Base-by-base conservation (phyloP, 2,329 filamentous ascomycete species). In the Colletotrichum musae region DNA sequence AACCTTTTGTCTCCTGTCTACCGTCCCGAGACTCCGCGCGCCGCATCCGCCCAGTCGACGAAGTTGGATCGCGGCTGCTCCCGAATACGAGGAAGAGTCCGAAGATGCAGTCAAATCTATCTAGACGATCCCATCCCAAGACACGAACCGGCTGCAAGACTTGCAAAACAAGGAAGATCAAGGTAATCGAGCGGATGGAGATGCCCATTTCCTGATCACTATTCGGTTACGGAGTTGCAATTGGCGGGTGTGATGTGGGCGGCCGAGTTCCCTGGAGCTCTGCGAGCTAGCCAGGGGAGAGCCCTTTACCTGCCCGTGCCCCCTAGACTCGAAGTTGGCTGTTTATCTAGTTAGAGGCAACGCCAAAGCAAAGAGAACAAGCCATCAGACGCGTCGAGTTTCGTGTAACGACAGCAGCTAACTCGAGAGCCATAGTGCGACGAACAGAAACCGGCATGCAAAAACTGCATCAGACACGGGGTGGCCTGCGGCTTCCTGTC, bases 141-240 rank as follows among this genome's bases (percentile, higher is more conserved):
- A 80, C 79, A 43, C 75, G 80, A 56, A 82, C 79, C 1, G 81
- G 80, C 2, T 83, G 81, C 67, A 68, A 75, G 32, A 79, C 75
- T 1, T 83, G 81, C 68, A 83, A 83, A 66, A 63, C 73, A 9
- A 76, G 81, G 39, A 83, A 83, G 73, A 80, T 83, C 57, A 83
- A 83, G 77, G 80, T 80, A 36, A 60, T 66, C 70, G 2, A 13
- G 18, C 12, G 21, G 6, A 32, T 36, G 24, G 7, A 6, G 2
- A 13, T 2, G 41, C 24, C 10, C 39, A 4, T 16, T 28, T 4
- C 21, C 5, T 18, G 41, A 0, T 28, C 0, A 16, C 26, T 13
- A 18, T 18, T 6, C 10, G 2, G 16, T 7, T 7, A 21, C 18
- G 47, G 13, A 50, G 21, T 50, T 26, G 21, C 47, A 7, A 7